phyloP scores from a whole-genome alignment of 2,329 filamentous ascomycete genomes.

The Allantophomopsis cytisporea region DNA sequence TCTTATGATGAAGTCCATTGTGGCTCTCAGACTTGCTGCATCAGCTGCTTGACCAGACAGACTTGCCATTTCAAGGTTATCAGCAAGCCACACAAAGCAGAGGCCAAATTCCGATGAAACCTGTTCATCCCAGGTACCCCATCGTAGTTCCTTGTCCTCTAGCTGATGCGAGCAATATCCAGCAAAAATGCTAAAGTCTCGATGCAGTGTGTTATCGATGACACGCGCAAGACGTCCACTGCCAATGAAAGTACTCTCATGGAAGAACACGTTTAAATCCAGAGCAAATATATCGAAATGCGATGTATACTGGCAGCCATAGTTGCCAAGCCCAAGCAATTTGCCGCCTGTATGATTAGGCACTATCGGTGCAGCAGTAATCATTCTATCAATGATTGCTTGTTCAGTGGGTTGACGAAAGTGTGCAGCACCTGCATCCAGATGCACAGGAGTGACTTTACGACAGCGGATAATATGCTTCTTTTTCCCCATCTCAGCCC shows the following conservation, averaged over 20 bases:
- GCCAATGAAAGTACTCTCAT: constrained; percentile 43
- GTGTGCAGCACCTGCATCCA: constrained; percentile 16
- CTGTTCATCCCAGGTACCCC: constrained; percentile 41
- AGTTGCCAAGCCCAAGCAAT: constrained; percentile 41
- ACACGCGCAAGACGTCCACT: constrained; percentile 30
- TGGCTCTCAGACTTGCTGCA: neutral
- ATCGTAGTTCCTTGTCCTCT: constrained; percentile 33
- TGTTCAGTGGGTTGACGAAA: constrained; percentile 19
- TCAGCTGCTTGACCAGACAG: neutral
- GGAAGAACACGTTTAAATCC: constrained; percentile 40
- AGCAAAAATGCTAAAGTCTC: constrained; percentile 12
- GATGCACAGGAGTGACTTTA: constrained; percentile 12
- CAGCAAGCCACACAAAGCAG: constrained; percentile 42
- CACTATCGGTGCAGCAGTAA: constrained; percentile 1
- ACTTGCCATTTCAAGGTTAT: constrained; percentile 20
- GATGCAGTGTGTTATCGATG: neutral
- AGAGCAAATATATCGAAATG: constrained; percentile 51
- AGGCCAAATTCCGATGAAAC: constrained; percentile 49
- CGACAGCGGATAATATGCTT: constrained; percentile 3
- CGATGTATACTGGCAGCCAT: constrained; percentile 45
- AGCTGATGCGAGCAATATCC: constrained; percentile 26
- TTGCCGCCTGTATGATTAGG: constrained; percentile 18
- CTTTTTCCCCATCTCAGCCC: neutral
- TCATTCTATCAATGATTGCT: constrained; percentile 8
- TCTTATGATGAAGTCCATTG: constrained; percentile 10